These are phyloP conservation scores for Solanum sejunctum DNA, from an alignment of 257 asterid species.

Conservation along the genomic window DNA sequence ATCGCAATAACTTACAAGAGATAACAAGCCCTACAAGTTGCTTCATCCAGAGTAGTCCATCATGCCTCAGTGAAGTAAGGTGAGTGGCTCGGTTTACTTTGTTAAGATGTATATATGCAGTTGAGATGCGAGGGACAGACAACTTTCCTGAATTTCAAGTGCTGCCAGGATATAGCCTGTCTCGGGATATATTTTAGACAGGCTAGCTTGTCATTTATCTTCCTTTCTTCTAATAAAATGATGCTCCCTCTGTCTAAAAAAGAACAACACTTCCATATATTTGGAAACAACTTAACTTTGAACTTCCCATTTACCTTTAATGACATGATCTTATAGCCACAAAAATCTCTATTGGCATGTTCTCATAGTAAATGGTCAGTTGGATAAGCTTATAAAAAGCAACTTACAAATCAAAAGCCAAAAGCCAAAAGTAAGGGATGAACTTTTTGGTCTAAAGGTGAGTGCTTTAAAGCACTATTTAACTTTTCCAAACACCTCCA, in stretches of 20 bases:
- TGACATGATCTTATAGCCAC: neutral
- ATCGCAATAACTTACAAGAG: neutral
- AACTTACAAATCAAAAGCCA: too few species aligned
- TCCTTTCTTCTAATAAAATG: neutral
- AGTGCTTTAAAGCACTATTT: too few species aligned
- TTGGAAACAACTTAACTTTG: neutral
- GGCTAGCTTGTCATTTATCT: neutral
- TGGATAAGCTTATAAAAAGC: too few species aligned
- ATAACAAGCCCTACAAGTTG: neutral
- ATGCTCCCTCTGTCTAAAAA: neutral
- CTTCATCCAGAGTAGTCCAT: neutral
- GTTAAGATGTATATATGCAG: neutral
- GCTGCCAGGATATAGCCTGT: neutral
- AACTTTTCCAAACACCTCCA: too few species aligned
- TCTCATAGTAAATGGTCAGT: neutral
- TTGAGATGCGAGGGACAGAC: neutral
- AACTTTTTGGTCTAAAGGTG: too few species aligned
- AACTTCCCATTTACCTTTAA: neutral
- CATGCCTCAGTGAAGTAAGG: neutral
- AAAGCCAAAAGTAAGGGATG: too few species aligned
- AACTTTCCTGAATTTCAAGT: neutral
- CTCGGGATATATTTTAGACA: neutral
- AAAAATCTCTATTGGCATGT: neutral
- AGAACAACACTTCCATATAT: neutral
- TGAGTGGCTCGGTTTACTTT: neutral